Base-by-base conservation (phyloP, 805 yeast species). In the Starmera caribaea region DNA sequence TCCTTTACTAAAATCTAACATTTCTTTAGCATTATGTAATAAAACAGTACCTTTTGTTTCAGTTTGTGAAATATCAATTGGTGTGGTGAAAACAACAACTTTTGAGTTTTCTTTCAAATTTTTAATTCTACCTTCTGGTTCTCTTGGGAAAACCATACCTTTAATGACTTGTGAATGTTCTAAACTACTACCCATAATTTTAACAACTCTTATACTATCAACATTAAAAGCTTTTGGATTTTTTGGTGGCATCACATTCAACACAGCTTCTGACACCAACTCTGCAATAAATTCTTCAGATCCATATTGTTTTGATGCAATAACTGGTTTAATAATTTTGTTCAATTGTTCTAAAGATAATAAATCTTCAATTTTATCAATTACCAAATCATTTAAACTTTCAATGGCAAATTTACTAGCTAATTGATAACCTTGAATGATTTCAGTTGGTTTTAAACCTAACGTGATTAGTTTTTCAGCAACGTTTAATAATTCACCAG, bases 101-200 rank as follows among this genome's bases (percentile, higher is more conserved):
- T 86, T 88, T 14, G 94, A 77, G 50, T 72, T 77, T 35, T 61
- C 54, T 9, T 53, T 58, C 41, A 82, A 66, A 45, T 79, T 73
- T 58, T 86, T 87, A 37, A 89, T 63, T 49, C 77, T 79, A 13
- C 97, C 94, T 61, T 90, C 97, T n/a, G 97, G 96, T 61, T 88
- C 95, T 53, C 94, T 76, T 49, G 95, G 95, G 73, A 92, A 90
- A 31, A 92, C 96, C 98, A 92, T 92, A 50, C 98, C 98, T 63
- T 84, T 86, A 47, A 92, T 69, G 39, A 92, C 97, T 53, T 73
- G 73, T 11, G 95, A 82, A 51, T 72, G 71, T 30, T 68, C 63
- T 50, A 92, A 68, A 38, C 89, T 71, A 14, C 94, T 72, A 45
- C 98, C 98, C 96, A 92, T 86, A 50, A 92, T 83, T 65, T 92